Evolutionary conservation across 2,329 filamentous ascomycete species (phyloP).

Genomic region (Pseudogymnoascus sp.): DNA sequence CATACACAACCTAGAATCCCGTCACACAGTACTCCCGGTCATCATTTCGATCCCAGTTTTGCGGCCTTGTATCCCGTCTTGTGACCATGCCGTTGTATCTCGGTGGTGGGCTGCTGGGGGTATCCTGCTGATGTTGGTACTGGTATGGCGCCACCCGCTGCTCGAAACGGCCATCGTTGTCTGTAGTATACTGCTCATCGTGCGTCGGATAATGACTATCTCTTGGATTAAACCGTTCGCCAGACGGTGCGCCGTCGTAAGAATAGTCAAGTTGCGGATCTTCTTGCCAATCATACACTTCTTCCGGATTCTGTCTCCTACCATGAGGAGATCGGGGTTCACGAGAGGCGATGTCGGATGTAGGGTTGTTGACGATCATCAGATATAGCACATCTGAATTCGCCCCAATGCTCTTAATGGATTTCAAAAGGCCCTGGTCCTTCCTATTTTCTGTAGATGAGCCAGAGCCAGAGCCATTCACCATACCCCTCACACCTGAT

Average conservation of each 20-base stretch:
- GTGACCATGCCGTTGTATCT: background rate
- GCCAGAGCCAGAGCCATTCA: background rate
- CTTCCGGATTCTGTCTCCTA: background rate
- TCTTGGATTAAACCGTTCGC: background rate
- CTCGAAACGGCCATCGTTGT: background rate
- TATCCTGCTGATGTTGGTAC: background rate
- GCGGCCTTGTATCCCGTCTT: background rate
- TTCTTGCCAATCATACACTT: background rate
- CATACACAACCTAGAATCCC: background rate
- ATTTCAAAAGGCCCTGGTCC: background rate
- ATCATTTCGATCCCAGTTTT: background rate
- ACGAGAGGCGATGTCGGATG: slow-evolving; percentile 6
- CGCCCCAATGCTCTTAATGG: background rate
- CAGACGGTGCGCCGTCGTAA: background rate
- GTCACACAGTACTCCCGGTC: background rate
- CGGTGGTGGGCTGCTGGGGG: background rate
- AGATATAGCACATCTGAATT: slow-evolving; percentile 42
- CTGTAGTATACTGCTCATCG: background rate
- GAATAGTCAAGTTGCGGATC: background rate
- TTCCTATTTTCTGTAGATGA: background rate
- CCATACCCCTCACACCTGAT: background rate
- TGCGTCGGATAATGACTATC: background rate
- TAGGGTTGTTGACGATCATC: slow-evolving; percentile 44
- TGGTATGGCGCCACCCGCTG: background rate
- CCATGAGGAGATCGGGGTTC: background rate